These are phyloP conservation scores for Aspergillus cejpii DNA, from an alignment of 2,329 filamentous ascomycete species.

Conservation along the genomic window DNA sequence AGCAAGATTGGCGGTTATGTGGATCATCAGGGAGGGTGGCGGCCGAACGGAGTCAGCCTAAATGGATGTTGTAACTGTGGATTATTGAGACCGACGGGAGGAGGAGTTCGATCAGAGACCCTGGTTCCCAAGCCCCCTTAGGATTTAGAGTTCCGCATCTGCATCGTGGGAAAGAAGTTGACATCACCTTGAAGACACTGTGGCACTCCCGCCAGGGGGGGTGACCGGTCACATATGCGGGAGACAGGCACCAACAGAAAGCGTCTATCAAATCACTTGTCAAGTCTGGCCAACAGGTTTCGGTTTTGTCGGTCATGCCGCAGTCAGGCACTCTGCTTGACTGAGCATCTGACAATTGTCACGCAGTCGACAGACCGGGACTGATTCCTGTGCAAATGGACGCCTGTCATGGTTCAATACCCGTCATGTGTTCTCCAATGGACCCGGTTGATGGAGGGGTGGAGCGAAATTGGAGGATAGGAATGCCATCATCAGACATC, in stretches of 20 bases:
- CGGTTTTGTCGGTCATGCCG: conserved; percentile 17
- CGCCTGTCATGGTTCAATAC: conserved; percentile 4
- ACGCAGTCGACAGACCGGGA: conserved; percentile 9
- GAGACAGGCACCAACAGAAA: conserved; percentile 10
- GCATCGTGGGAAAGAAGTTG: conserved; percentile 16
- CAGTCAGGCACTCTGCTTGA: conserved; percentile 12
- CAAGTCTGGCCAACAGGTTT: conserved; percentile 17
- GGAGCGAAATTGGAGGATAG: not conserved
- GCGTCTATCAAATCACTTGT: conserved; percentile 20
- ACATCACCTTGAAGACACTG: conserved; percentile 21
- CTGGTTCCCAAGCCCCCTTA: conserved; percentile 14
- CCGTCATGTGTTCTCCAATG: conserved; percentile 12
- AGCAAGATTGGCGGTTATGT: conserved; percentile 24
- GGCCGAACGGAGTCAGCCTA: conserved; percentile 13
- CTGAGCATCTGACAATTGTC: conserved; percentile 20
- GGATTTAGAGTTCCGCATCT: conserved; percentile 16
- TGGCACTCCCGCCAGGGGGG: conserved; percentile 6
- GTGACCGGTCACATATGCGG: conserved; percentile 18
- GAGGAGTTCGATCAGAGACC: conserved; percentile 9
- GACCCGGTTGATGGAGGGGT: not conserved
- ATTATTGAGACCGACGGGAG: conserved; percentile 13
- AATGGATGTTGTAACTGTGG: conserved; percentile 5
- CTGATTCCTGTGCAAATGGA: conserved; percentile 9
- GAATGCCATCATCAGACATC: conserved; percentile 5
- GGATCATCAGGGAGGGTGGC: conserved; percentile 22